Base-by-base conservation (phyloP, 2,329 filamentous ascomycete genomes). In the Fusarium citri region DNA sequence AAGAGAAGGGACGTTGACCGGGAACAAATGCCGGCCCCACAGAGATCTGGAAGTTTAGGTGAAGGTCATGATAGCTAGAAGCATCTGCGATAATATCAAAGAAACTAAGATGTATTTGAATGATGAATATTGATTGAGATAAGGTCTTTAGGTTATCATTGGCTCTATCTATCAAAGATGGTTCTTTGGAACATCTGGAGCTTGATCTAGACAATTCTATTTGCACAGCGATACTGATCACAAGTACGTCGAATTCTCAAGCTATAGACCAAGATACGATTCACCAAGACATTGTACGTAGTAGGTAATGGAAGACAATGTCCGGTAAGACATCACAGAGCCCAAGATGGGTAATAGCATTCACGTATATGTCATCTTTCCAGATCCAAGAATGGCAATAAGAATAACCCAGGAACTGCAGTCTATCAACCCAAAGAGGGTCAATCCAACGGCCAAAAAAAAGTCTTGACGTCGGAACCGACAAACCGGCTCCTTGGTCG, bases 21-120 rank as follows among this genome's bases (percentile, higher is more conserved):
- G 73, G 67, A 74, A 57, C n/a, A 26, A 58, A 62, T 69, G 61
- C 73, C 73, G 73, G 73, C 50, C 72, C 73, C 73, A 50, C 64
- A 53, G 46, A 41, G 31, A 41, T 51, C 31, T 51, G 10, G 22
- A 51, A 34, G n/a, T 40, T 51, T 9, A 26, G 55, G 55, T 56
- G 40, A 47, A 43, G 15, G 14, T 51, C 46, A 47, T 34, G 37
- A 48, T 25, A 15, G n/a, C 15, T 48, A 20, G 34, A 23, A 25
- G n/a, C 22, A 51, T 40, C 31, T 40, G 37, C 18, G 5, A 37
- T 22, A 18, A n/a, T 26, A 41, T 50, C 22, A 37, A 37, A n/a
- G 11, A 20, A 20, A 22, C 34, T 18, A 49, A 8, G 28, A 12
- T 15, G 7, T 25, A 23, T 45, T 15, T 14, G 10, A 20, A 15